A percentile compares a stretch with the other conserved stretches of the same genome.
These are phyloP conservation scores for Cyberlindnera euphorbiiphila DNA, from an alignment of 805 yeast species.

Conservation along the genomic window DNA sequence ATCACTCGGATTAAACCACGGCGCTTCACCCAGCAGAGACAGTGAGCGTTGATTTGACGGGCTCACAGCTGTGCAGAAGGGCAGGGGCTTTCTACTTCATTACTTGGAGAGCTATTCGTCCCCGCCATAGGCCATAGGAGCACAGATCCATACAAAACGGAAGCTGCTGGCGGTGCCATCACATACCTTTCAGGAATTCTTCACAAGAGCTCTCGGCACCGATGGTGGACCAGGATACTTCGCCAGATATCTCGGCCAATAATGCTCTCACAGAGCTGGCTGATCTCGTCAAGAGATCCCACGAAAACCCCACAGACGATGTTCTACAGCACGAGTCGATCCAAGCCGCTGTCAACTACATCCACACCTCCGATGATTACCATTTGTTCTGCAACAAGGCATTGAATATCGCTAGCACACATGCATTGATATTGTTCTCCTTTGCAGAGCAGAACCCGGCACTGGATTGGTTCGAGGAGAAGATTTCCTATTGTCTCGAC, in stretches of 20 bases:
- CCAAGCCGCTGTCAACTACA: conserved; percentile 36
- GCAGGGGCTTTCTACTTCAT: too few relatives aligned
- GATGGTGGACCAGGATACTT: not conserved
- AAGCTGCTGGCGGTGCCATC: too few relatives aligned
- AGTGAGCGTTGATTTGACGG: too few relatives aligned
- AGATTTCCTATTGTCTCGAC: conserved; percentile 37
- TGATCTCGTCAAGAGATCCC: conserved; percentile 27
- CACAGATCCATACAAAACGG: too few relatives aligned
- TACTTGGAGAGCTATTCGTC: too few relatives aligned
- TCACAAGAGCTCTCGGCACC: too few relatives aligned
- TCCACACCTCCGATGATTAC: conserved; percentile 28
- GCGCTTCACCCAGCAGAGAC: too few relatives aligned
- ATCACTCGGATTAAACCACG: too few relatives aligned
- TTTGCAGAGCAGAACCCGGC: conserved; percentile 42
- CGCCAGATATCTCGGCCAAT: not conserved
- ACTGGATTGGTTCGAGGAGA: conserved; percentile 39
- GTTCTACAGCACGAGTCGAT: conserved; percentile 35
- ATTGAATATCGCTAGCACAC: conserved; percentile 46
- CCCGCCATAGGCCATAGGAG: too few relatives aligned
- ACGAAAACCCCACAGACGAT: conserved; percentile 31
- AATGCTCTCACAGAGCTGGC: conserved; percentile 2
- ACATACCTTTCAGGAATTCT: too few relatives aligned
- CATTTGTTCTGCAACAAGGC: conserved; percentile 58
- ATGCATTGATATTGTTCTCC: conserved; percentile 57
- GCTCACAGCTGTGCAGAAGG: too few relatives aligned